Conservation (phyloP, 495 filamentous ascomycete species). For the Penicillium waksmanii region DNA sequence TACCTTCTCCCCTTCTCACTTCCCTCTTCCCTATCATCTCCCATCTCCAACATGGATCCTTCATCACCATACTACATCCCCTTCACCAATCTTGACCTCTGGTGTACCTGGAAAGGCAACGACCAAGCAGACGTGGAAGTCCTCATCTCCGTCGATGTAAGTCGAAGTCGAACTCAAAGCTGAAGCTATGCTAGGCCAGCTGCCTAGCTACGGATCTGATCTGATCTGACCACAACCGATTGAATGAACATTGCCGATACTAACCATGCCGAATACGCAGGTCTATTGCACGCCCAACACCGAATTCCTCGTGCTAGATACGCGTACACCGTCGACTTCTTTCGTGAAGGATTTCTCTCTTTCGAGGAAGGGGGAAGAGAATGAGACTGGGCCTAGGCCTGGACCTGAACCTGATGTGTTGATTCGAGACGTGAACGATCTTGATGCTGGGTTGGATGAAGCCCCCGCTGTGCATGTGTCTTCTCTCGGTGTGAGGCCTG, state of each 20-base stretch:
- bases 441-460: too few species aligned
- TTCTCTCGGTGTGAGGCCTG: too few species aligned
- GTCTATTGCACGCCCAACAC: not conserved
- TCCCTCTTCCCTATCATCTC: not conserved
- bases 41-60: conserved; percentile 15
- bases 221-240: not conserved
- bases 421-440: too few species aligned
- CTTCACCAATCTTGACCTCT: conserved; percentile 39
- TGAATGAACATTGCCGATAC: too few species aligned
- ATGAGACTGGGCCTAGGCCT: too few species aligned
- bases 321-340: too few species aligned
- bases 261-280: too few species aligned
- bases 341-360: too few species aligned
- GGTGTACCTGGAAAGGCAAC: conserved; percentile 39
- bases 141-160: conserved; percentile 39
- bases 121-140: conserved; percentile 30
- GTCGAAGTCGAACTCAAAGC: not conserved
- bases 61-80: conserved; percentile 6
- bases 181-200: not conserved
- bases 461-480: too few species aligned
- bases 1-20: not conserved
- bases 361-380: too few species aligned
- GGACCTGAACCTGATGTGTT: too few species aligned
- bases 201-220: not conserved
- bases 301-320: not conserved